These are phyloP conservation scores for Arthrinium phaeospermum DNA, from an alignment of 2,329 filamentous ascomycete genomes.

Conservation along the genomic window DNA sequence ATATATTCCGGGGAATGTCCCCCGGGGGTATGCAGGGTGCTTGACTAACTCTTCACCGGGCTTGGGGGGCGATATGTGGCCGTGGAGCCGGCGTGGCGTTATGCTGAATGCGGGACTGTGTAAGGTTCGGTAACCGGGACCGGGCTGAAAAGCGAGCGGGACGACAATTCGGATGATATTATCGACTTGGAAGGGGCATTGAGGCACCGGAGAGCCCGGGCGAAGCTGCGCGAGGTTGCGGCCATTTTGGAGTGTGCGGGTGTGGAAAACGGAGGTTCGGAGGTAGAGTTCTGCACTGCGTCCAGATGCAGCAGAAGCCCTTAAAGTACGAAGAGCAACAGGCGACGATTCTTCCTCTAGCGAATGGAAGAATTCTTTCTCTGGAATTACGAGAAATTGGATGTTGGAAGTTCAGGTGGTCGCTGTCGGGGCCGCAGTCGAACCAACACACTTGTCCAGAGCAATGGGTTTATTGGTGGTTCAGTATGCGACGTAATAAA, in stretches of 20 bases:
- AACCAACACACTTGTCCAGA: conserved; percentile 9
- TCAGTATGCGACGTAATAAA: conserved; percentile 9
- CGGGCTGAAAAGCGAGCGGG: not conserved
- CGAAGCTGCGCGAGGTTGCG: conserved; percentile 19
- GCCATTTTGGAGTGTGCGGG: conserved; percentile 5
- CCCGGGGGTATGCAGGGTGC: not conserved
- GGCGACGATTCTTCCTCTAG: not conserved
- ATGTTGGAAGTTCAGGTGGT: not conserved
- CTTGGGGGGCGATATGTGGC: conserved; percentile 82
- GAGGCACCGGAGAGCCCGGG: conserved; percentile 22
- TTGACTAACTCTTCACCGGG: conserved; percentile 86
- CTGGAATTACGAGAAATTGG: not conserved
- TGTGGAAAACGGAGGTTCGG: conserved; percentile 22
- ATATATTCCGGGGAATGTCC: not conserved
- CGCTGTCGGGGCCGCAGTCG: not conserved
- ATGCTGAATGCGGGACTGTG: conserved; percentile 66
- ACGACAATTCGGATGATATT: not conserved
- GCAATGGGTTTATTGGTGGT: conserved; percentile 5
- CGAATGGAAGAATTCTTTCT: not conserved
- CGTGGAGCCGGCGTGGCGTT: conserved; percentile 67
- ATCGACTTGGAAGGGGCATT: conserved; percentile 3
- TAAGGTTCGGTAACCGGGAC: not conserved
- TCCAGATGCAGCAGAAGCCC: not conserved
- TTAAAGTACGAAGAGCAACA: not conserved
- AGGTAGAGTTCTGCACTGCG: conserved; percentile 21